Percentiles rank a stretch among this genome's conserved stretches.
Evolutionary conservation across 2,329 filamentous ascomycete species (phyloP).

Genomic region (Plenodomus lindquistii): DNA sequence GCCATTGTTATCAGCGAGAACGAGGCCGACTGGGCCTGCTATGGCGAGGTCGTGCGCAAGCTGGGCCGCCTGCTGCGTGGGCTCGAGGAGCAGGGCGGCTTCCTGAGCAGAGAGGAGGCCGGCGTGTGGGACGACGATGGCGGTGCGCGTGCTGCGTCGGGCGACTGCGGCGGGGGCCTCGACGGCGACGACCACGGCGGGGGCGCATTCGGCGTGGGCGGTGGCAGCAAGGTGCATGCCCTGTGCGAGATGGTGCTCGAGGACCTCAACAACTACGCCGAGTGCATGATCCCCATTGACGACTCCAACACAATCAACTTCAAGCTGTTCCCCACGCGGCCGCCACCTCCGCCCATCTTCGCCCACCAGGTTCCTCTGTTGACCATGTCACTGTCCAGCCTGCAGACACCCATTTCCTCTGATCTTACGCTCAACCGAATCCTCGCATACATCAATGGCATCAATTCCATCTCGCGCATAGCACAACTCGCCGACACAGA

Average conservation of each 20-base stretch:
- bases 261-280: conserved; percentile 94
- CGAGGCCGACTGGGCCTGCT: conserved; percentile 70
- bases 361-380: conserved; percentile 89
- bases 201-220: conserved; percentile 33
- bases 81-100: conserved; percentile 88
- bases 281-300: conserved; percentile 98
- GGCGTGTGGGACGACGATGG: conserved; percentile 38
- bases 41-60: conserved; percentile 83
- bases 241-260: conserved; percentile 86
- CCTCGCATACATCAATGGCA: conserved; percentile 84
- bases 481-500: conserved; percentile 84
- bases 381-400: conserved; percentile 53
- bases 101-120: conserved; percentile 67
- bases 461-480: conserved; percentile 86
- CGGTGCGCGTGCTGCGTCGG: conserved; percentile 4
- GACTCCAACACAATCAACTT: conserved; percentile 94
- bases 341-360: conserved; percentile 74
- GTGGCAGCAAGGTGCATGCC: conserved; percentile 61
- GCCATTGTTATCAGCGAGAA: conserved; percentile 76
- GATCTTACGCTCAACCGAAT: conserved; percentile 79
- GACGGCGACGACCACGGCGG: conserved; percentile 5
- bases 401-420: conserved; percentile 59
- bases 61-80: conserved; percentile 83
- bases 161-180: background rate
- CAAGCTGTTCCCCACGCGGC: conserved; percentile 87